Conservation (phyloP, 208 protist genomes). For the Crithidia fasciculata region DNA sequence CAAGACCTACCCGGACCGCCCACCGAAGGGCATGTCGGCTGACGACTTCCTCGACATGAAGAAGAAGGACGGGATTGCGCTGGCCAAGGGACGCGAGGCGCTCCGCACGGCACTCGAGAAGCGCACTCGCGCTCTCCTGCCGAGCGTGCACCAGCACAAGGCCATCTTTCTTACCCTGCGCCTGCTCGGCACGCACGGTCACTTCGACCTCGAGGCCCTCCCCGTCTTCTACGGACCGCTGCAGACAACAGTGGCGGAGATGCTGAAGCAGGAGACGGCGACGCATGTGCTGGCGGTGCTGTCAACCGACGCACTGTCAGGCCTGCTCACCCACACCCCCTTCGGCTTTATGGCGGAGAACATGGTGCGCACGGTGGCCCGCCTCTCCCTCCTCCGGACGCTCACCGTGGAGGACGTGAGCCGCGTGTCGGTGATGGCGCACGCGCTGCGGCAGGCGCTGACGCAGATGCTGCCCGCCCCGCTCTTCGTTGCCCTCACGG, state of each 20-base stretch:
- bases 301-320: constrained; percentile 63
- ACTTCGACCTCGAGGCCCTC: constrained; percentile 59
- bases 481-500: constrained; percentile 76
- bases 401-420: constrained; percentile 68
- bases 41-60: constrained; percentile 89
- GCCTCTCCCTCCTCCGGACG: constrained; percentile 51
- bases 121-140: constrained; percentile 44
- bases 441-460: constrained; percentile 62
- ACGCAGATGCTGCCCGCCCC: constrained; percentile 84
- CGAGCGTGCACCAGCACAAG: constrained; percentile 52
- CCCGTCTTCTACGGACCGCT: constrained; percentile 69
- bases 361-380: constrained; percentile 60
- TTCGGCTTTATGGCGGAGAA: constrained; percentile 61
- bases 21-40: constrained; percentile 84
- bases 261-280: constrained; percentile 25
- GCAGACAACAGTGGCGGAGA: constrained; percentile 36
- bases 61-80: constrained; percentile 71
- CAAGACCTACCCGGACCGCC: constrained; percentile 75
- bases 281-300: constrained; percentile 58
- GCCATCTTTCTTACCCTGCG: constrained; percentile 63
- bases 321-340: constrained; percentile 64
- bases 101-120: constrained; percentile 68
- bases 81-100: constrained; percentile 73
- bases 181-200: constrained; percentile 68
- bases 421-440: constrained; percentile 65